These are phyloP conservation scores for Stemphylium beticola DNA, from an alignment of 2,329 filamentous ascomycete genomes.

Conservation along the genomic window DNA sequence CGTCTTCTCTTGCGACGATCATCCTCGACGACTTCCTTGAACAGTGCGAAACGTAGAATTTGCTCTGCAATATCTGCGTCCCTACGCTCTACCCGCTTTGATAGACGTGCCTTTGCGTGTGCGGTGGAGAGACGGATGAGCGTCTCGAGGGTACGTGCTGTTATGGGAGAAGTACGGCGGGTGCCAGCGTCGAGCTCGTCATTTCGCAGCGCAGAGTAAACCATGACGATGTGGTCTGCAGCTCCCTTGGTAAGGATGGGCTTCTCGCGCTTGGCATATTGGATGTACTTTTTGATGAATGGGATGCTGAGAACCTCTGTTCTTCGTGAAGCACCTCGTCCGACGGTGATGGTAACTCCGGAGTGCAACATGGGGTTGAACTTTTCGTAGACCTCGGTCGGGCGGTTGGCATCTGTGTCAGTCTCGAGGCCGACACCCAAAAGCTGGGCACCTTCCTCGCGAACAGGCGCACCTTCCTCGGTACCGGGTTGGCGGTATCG, in stretches of 20 bases:
- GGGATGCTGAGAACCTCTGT: constrained; percentile 92
- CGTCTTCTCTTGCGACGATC: constrained; percentile 85
- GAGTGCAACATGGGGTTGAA: constrained; percentile 95
- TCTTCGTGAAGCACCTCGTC: constrained; percentile 75
- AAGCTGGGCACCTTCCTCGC: constrained; percentile 82
- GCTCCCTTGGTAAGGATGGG: constrained; percentile 89
- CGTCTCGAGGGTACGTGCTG: constrained; percentile 94
- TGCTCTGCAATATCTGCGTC: constrained; percentile 88
- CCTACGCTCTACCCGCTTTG: constrained; percentile 84
- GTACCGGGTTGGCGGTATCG: constrained; percentile 89
- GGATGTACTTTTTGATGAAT: constrained; percentile 99
- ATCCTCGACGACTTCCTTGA: constrained; percentile 87
- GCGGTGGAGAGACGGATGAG: constrained; percentile 97
- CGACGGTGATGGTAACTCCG: constrained; percentile 78
- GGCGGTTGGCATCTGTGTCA: constrained; percentile 73
- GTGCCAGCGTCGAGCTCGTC: constrained; percentile 96
- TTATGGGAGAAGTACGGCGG: constrained; percentile 91
- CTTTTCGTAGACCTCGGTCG: constrained; percentile 93
- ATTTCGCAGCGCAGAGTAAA: constrained; percentile 91
- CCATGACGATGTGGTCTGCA: constrained; percentile 86
- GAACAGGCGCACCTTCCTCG: constrained; percentile 92
- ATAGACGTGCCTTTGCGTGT: constrained; percentile 90
- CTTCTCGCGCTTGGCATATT: constrained; percentile 94
- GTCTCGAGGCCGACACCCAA: constrained; percentile 86
- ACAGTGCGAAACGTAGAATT: constrained; percentile 91